phyloP scores from a whole-genome alignment of 2,329 filamentous ascomycete genomes.

The Colletotrichum tanaceti region DNA sequence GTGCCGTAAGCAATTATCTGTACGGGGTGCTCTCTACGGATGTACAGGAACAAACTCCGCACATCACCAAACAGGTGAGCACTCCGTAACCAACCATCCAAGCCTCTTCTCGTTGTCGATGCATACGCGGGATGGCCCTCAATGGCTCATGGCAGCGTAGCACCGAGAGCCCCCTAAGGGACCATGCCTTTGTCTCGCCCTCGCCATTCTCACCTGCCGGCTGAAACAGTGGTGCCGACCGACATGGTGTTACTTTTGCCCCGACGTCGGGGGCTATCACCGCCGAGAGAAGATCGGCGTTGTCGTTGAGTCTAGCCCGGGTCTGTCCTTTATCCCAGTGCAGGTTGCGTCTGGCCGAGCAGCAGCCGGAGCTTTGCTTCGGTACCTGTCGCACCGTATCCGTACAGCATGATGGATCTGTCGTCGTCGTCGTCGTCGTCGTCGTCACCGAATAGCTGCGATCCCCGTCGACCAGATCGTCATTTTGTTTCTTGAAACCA shows the following conservation, averaged over 20 bases:
- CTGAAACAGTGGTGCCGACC: not conserved
- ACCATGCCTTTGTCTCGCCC: not conserved
- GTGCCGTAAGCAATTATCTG: not conserved
- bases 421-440: not conserved
- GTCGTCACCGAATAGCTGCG: not conserved
- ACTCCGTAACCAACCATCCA: not conserved
- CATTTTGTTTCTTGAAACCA: slow-evolving; percentile 5
- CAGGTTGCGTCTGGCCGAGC: not conserved
- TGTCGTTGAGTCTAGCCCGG: not conserved
- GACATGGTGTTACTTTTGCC: not conserved
- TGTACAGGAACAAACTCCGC: not conserved
- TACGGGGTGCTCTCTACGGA: too few relatives aligned
- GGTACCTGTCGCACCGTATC: slow-evolving; percentile 12
- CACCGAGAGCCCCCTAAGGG: not conserved
- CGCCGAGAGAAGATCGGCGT: not conserved
- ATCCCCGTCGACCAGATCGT: not conserved
- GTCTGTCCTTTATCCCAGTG: not conserved
- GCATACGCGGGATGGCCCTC: slow-evolving; percentile 7
- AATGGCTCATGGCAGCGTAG: slow-evolving; percentile 24
- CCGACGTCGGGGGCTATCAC: not conserved
- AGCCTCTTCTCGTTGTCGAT: not conserved
- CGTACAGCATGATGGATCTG: slow-evolving; percentile 8
- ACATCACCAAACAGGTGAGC: not conserved
- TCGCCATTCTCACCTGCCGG: not conserved
- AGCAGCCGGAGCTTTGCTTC: not conserved